phyloP scores from a whole-genome alignment of 2,329 filamentous ascomycete species.

The Pyricularia grisea region DNA sequence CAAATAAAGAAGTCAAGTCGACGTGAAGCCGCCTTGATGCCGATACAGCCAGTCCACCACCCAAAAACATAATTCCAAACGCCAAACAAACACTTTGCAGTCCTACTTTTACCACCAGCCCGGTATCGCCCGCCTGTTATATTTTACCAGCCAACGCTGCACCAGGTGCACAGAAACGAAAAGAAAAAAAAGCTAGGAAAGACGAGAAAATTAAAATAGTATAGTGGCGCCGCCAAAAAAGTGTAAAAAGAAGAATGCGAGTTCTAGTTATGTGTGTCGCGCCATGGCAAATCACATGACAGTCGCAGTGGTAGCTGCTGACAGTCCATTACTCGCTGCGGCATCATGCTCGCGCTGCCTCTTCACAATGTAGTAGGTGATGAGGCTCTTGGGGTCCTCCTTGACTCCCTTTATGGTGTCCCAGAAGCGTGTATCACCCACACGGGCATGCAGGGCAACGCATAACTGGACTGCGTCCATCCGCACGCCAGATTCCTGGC shows the following conservation, averaged over 20 bases:
- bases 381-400: constrained; percentile 66
- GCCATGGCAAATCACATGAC: neutral
- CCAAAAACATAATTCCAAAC: neutral
- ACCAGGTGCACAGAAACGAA: neutral
- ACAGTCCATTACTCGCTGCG: neutral
- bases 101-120: neutral
- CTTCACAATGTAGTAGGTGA: constrained; percentile 75
- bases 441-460: constrained; percentile 55
- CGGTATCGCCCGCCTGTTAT: neutral
- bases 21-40: neutral
- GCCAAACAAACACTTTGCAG: neutral
- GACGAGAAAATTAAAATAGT: neutral
- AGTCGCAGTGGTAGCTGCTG: neutral
- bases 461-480: constrained; percentile 78
- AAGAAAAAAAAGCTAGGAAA: neutral
- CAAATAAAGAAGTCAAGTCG: neutral
- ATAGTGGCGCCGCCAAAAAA: neutral
- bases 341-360: constrained; percentile 42
- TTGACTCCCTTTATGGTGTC: constrained; percentile 51
- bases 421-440: constrained; percentile 59
- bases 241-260: neutral
- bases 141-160: neutral
- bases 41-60: neutral
- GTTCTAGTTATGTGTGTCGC: neutral
- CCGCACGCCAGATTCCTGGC: constrained; percentile 50